phyloP scores from a whole-genome alignment of 768 basidiomycete genomes.

The Kwoniella heveanensis region DNA sequence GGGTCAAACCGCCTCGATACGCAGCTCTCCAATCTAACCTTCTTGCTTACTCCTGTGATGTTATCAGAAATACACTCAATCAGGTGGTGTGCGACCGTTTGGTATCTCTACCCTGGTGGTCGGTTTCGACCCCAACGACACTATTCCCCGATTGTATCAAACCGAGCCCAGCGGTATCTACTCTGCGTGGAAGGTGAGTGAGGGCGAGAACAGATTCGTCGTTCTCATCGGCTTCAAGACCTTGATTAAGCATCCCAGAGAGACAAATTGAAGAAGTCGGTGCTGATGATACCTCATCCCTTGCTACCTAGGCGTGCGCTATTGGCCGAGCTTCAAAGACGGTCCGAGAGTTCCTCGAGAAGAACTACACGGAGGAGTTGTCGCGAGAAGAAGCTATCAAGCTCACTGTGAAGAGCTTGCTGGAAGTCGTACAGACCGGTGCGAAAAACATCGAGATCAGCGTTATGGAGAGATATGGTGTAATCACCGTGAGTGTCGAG shows the following conservation, averaged over 20 bases:
- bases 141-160: slow-evolving; percentile 83
- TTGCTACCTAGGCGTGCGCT: slow-evolving; percentile 74
- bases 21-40: neutral
- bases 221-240: too few relatives aligned
- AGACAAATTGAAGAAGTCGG: too few relatives aligned
- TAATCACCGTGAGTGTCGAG: slow-evolving; percentile 70
- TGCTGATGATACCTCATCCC: neutral
- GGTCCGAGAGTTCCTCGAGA: slow-evolving; percentile 96
- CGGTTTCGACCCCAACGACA: slow-evolving; percentile 93
- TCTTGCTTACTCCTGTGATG: neutral
- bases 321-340: slow-evolving; percentile 98
- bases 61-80: slow-evolving; percentile 88
- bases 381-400: slow-evolving; percentile 87
- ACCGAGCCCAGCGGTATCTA: slow-evolving; percentile 98
- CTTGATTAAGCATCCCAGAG: too few relatives aligned
- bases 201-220: slow-evolving; percentile 13
- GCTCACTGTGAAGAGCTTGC: slow-evolving; percentile 87
- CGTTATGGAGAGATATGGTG: slow-evolving; percentile 93
- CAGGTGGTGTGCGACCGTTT: slow-evolving; percentile 96
- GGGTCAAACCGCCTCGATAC: neutral
- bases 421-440: slow-evolving; percentile 99
- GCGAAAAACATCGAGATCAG: slow-evolving; percentile 99
- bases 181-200: slow-evolving; percentile 90
- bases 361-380: slow-evolving; percentile 92
- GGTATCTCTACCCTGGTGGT: slow-evolving; percentile 96